Conservation (phyloP, 768 basidiomycete genomes). For the Butyriboletus loyo region DNA sequence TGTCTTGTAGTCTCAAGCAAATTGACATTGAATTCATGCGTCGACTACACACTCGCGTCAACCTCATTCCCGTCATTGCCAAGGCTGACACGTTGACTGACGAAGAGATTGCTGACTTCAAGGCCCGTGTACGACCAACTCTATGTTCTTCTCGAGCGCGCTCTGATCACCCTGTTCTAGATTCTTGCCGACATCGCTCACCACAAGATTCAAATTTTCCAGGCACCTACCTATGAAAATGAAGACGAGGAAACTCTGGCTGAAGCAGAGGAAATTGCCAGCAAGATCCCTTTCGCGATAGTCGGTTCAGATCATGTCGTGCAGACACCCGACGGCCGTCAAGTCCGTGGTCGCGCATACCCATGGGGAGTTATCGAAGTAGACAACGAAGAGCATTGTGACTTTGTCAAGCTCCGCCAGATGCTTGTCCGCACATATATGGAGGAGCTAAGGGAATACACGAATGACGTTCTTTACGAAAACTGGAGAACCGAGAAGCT, state of each 20-base stretch:
- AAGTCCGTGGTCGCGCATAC: slow-evolving; percentile 92
- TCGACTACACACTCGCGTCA: slow-evolving; percentile 94
- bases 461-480: slow-evolving; percentile 94
- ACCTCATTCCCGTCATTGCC: slow-evolving; percentile 97
- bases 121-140: slow-evolving; percentile 66
- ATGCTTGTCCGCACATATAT: slow-evolving; percentile 99
- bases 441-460: slow-evolving; percentile 98
- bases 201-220: slow-evolving; percentile 97
- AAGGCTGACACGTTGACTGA: slow-evolving; percentile 98
- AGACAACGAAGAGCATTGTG: slow-evolving; percentile 98
- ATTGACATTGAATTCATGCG: slow-evolving; percentile 99
- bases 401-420: slow-evolving; percentile 98
- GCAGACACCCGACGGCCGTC: slow-evolving; percentile 78
- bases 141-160: not conserved
- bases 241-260: slow-evolving; percentile 98
- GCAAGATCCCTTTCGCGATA: slow-evolving; percentile 98
- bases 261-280: slow-evolving; percentile 95
- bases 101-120: slow-evolving; percentile 91
- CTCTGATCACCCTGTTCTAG: slow-evolving; percentile 37
- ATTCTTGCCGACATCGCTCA: slow-evolving; percentile 90
- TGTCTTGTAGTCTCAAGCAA: slow-evolving; percentile 76
- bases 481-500: slow-evolving; percentile 98
- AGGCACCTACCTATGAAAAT: slow-evolving; percentile 95
- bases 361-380: slow-evolving; percentile 99
- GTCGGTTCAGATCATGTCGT: slow-evolving; percentile 91